Conservation (phyloP, 2,329 filamentous ascomycete species). For the Penicillium sp. region DNA sequence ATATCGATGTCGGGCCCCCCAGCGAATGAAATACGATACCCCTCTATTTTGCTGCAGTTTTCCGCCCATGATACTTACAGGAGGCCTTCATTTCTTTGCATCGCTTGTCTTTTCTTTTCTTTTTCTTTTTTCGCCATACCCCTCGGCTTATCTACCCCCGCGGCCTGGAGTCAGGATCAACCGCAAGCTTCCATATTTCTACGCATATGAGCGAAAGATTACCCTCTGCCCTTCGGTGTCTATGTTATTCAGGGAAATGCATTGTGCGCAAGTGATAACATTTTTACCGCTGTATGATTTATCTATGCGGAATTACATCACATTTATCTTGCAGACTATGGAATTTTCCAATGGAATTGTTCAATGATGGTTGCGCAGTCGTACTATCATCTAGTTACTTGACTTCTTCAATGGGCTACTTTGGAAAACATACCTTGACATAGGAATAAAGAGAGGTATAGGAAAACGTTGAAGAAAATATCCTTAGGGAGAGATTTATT, state of each 20-base stretch:
- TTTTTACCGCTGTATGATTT: conserved; percentile 6
- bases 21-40: conserved; percentile 35
- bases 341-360: not conserved
- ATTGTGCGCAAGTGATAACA: conserved; percentile 25
- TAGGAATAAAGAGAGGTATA: no score
- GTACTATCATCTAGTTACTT: not conserved
- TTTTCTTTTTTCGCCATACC: conserved; percentile 4
- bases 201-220: conserved; percentile 25
- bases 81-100: conserved; percentile 10
- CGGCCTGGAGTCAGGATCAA: conserved; percentile 8
- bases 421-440: no score
- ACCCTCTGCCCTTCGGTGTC: conserved; percentile 14
- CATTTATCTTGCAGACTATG: conserved; percentile 6
- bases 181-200: conserved; percentile 22
- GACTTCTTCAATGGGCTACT: no score
- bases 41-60: conserved; percentile 12
- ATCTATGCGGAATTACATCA: conserved; percentile 15
- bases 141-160: not conserved
- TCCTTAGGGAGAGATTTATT: no score
- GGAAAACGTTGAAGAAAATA: no score
- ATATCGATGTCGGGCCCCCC: conserved; percentile 36
- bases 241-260: conserved; percentile 27
- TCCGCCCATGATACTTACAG: conserved; percentile 12
- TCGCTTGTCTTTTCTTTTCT: conserved; percentile 7
- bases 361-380: not conserved